A percentile compares a stretch with the other conserved stretches of the same genome.
These are phyloP conservation scores for Colletotrichum sp. DNA, from an alignment of 2,329 filamentous ascomycete species.

Conservation along the genomic window DNA sequence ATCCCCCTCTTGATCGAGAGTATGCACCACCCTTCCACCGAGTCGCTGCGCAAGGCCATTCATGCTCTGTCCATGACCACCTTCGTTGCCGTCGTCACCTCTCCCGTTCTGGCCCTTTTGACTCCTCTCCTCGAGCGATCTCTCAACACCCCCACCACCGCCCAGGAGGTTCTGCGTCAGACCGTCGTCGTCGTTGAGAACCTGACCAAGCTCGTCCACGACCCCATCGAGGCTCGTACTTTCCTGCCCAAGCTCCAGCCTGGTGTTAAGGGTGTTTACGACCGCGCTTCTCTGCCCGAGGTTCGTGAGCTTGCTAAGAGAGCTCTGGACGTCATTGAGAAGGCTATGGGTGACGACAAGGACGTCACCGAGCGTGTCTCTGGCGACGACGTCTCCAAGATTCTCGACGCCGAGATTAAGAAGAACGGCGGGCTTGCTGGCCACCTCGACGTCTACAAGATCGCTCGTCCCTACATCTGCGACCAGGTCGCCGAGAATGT, in stretches of 20 bases:
- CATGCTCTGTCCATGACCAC: constrained; percentile 96
- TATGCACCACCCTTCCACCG: constrained; percentile 90
- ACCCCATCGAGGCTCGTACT: constrained; percentile 89
- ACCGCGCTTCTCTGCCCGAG: constrained; percentile 90
- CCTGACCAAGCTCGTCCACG: constrained; percentile 96
- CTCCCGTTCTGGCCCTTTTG: constrained; percentile 90
- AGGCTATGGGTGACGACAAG: constrained; percentile 82
- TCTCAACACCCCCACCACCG: constrained; percentile 87
- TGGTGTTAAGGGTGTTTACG: constrained; percentile 87
- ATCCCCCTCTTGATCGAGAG: constrained; percentile 92
- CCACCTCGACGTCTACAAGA: constrained; percentile 69
- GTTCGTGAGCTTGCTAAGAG: constrained; percentile 88
- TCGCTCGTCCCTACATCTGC: constrained; percentile 76
- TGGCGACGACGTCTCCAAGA: constrained; percentile 74
- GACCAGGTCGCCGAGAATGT: constrained; percentile 88
- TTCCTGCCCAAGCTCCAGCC: constrained; percentile 95
- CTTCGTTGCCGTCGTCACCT: constrained; percentile 97
- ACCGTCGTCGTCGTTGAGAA: constrained; percentile 98
- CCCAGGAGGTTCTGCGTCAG: constrained; percentile 93
- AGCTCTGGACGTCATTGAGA: constrained; percentile 85
- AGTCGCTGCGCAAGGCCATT: constrained; percentile 93
- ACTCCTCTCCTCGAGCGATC: constrained; percentile 95
- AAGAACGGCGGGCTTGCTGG: constrained; percentile 67
- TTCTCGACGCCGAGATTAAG: constrained; percentile 79
- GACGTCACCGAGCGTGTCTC: constrained; percentile 70